Percentiles rank a stretch among this genome's conserved stretches.
Conservation (phyloP, 148 eudicot genomes). For the Rhododendron kiyosumense region DNA sequence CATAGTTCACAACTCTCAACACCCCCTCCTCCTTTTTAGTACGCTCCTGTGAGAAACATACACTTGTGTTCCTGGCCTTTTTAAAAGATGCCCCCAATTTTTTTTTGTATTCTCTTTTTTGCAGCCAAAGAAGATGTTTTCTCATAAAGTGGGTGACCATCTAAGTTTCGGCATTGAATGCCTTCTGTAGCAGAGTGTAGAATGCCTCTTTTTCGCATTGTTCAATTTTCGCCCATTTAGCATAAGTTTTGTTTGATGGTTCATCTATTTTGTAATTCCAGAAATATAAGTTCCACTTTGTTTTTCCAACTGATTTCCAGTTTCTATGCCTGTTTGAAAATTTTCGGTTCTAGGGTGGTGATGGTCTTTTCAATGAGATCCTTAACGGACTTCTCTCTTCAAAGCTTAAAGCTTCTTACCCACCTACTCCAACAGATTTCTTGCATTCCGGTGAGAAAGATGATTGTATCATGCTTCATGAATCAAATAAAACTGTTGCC, state of each 20-base stretch:
- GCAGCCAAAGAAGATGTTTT: neutral
- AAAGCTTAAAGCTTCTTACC: constrained; percentile 73
- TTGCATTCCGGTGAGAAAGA: constrained; percentile 31
- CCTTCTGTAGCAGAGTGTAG: neutral
- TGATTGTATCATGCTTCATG: constrained; percentile 21
- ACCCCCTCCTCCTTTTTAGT: too few species aligned
- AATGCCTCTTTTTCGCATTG: neutral
- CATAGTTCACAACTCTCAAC: neutral
- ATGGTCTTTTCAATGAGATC: constrained; percentile 91
- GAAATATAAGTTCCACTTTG: neutral
- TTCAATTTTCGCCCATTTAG: neutral
- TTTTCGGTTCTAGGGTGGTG: constrained; percentile 72
- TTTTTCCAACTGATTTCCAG: neutral
- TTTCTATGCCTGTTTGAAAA: neutral
- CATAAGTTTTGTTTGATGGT: constrained; percentile 1
- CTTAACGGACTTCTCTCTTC: constrained; percentile 76
- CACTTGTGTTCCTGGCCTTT: neutral
- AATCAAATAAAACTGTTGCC: constrained; percentile 31
- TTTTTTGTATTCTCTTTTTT: neutral
- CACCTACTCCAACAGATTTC: constrained; percentile 66
- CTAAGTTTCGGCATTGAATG: neutral
- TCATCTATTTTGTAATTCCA: neutral
- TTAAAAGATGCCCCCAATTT: neutral
- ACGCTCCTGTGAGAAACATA: neutral
- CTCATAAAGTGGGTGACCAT: neutral